Conservation (phyloP, 2,329 filamentous ascomycete genomes). For the Xylaria sp. region DNA sequence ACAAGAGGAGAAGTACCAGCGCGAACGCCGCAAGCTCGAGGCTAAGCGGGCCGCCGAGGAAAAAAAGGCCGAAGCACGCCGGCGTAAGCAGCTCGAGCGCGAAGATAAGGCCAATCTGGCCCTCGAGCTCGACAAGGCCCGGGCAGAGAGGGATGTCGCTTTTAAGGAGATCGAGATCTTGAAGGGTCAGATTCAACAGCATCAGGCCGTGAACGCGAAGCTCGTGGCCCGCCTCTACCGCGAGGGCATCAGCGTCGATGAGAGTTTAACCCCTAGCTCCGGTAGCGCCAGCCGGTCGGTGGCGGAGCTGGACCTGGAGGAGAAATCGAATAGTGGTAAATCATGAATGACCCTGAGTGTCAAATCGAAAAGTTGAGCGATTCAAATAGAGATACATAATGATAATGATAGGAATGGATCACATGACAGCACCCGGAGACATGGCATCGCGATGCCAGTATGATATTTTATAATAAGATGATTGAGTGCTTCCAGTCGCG, state of each 20-base stretch:
- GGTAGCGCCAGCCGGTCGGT: neutral
- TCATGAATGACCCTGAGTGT: constrained; percentile 13
- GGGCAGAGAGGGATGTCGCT: constrained; percentile 64
- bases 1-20: constrained; percentile 73
- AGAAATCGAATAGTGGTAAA: constrained; percentile 1
- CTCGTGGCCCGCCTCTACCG: constrained; percentile 66
- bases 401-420: neutral
- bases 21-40: constrained; percentile 72
- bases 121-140: constrained; percentile 64
- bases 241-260: constrained; percentile 46
- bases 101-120: constrained; percentile 63
- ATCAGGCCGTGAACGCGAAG: constrained; percentile 70
- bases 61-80: constrained; percentile 65
- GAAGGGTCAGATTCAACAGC: constrained; percentile 64
- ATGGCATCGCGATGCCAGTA: neutral
- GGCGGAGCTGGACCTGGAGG: constrained; percentile 12
- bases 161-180: constrained; percentile 65
- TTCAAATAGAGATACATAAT: neutral
- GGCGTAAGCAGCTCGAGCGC: constrained; percentile 62
- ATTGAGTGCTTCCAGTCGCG: no score
- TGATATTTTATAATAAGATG: neutral
- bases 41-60: constrained; percentile 72
- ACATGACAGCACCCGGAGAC: neutral
- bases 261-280: constrained; percentile 1
- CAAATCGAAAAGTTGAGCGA: neutral